Base-by-base conservation (phyloP, 306 rosid species). In the Boehmeria nivea region DNA sequence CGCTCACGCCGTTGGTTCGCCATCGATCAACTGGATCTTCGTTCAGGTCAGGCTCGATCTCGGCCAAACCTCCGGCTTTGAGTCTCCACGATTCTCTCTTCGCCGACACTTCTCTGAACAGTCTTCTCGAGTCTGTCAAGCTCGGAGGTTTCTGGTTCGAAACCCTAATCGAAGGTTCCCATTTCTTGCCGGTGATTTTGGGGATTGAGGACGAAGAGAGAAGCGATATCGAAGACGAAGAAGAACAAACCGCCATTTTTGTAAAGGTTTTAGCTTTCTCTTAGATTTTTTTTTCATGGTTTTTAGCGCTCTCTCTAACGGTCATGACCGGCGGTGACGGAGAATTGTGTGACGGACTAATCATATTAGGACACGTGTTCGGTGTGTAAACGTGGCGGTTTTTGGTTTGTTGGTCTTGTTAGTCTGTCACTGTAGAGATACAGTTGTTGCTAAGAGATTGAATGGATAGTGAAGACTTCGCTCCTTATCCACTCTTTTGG, bases 41-140 rank as follows among this genome's bases (percentile, higher is more conserved):
- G 56, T 72, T 84, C 56, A 90, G 82, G 67, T 90, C 95, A 34
- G 91, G 95, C 64, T 90, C 94, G 48, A 80, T 63, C 59, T 80
- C 81, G 19, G 77, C 53, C 21, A 90, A 83, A 57, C 95, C 94
- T 3, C 73, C 81, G 12, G 87, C 95, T 8, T 74, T 72, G 60
- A 82, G 63, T 54, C 71, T 66, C 31, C 24, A 17, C 12, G 69
- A 66, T 33, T 50, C 62, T 61, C n/a, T 61, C 23, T 44, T 73
- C 45, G 38, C 50, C 37, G 40, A 55, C 20, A 19, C 71, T 26
- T 69, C 47, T 34, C 70, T 58, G 43, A 50, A 52, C 57, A 52
- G 59, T 22, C 73, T 65, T 33, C 23, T 22, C 25, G 28, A 11
- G 6, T 12, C 56, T 50, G 38, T 33, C 4, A 47, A 62, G 65